Percentiles rank a stretch among this genome's conserved stretches.
Conservation (phyloP, 176 grass and related monocot genomes). For the Raddia guianensis region DNA sequence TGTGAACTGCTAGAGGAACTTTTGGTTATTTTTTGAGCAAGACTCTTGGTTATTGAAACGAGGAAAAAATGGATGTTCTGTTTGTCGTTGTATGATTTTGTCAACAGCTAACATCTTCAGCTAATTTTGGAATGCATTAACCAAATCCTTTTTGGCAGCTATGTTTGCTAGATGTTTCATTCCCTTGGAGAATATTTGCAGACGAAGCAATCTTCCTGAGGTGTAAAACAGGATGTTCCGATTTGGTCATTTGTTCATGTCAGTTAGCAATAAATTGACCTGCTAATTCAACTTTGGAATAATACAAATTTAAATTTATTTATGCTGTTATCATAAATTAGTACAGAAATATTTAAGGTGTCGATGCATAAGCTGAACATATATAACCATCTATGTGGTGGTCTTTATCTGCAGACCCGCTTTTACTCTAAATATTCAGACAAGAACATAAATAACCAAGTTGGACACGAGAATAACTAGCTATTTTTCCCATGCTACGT, state of each 20-base stretch:
- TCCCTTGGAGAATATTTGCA: background rate
- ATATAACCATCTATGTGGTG: background rate
- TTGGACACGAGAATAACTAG: background rate
- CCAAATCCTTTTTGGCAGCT: background rate
- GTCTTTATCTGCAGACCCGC: background rate
- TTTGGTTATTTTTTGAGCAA: background rate
- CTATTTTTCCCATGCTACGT: background rate
- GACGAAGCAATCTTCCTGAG: background rate
- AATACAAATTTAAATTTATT: background rate
- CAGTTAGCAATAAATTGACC: background rate
- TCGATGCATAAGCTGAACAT: background rate
- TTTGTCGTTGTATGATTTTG: background rate
- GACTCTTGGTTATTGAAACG: conserved; percentile 7
- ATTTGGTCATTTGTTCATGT: background rate
- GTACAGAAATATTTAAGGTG: background rate
- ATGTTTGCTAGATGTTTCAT: background rate
- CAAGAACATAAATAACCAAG: background rate
- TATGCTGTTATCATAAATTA: background rate
- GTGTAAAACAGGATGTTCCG: conserved; percentile 4
- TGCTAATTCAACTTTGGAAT: background rate
- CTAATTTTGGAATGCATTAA: background rate
- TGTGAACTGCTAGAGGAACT: background rate
- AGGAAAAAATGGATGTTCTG: background rate
- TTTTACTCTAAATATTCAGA: background rate
- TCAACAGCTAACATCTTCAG: conserved; percentile 9